Base-by-base conservation (phyloP, 148 eudicot species). In the Tetragonia tetragonoides region DNA sequence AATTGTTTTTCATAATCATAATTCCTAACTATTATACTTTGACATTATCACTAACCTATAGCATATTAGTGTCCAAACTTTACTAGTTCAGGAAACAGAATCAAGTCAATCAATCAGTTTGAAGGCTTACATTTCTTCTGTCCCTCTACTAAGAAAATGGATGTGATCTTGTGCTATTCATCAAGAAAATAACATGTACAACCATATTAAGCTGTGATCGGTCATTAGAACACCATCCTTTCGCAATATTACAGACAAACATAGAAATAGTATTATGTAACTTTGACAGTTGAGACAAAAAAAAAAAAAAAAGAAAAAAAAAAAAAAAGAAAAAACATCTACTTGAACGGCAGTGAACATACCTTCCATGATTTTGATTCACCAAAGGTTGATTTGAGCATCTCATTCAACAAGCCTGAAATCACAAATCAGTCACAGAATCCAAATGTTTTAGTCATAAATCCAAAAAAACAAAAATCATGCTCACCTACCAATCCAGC, bases 281-380 rank as follows among this genome's bases (percentile, higher is more conserved):
- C 49, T 28, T 28, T 28, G 34, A 28, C 34, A 28, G 34, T 28
- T 28, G 34, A 28, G 34, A 28, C 34, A 28, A 28, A 28, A n/a
- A n/a, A n/a, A 66, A 15, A 6, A 38, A 15, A 16, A 18, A 1
- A 23, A 2, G 9, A 0, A 68, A 6, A 7, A 18, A 4, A 1
- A 60, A 4, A 60, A n/a, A 60, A 60, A 3, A n/a, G 7, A n/a
- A 54, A 47, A 1, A 34, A 71, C 18, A 46, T 2, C 10, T 24
- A 23, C 42, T 67, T 5, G n/a, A 24, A 46, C 23, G 28, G 73
- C 17, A 28, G 56, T 46, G 54, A 71, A 77, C 85, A 78, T 61
- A 93, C 99, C 97, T 95, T 95, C 99, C 99, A 91, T 82, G 91
- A 77, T 80, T 77, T 91, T 67, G 92, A 90, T 10, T 87, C 89